phyloP scores from a whole-genome alignment of 108 stramenopile genomes.

The Licmophora abbreviata region DNA sequence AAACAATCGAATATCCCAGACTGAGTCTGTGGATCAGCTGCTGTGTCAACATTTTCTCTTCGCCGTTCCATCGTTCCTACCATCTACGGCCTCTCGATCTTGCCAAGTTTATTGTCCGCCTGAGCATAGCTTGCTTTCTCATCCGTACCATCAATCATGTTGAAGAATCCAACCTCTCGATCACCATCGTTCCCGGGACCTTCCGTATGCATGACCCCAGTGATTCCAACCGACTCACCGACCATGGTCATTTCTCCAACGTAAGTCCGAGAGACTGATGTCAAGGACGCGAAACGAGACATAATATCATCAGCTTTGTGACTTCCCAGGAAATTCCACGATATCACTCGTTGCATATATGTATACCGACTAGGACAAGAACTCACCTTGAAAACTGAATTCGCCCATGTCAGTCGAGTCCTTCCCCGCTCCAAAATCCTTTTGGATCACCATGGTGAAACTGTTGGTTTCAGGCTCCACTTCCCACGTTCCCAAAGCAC shows the following conservation, averaged over 20 bases:
- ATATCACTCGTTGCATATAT: no score
- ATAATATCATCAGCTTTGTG: no score
- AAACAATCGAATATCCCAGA: no score
- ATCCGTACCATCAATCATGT: conserved; percentile 64
- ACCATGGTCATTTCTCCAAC: conserved; percentile 49
- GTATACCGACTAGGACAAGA: no score
- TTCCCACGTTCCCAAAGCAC: conserved; percentile 41
- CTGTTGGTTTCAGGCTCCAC: conserved; percentile 13
- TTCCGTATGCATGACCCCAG: conserved; percentile 30
- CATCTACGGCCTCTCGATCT: no score
- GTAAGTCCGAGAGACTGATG: conserved; percentile 44
- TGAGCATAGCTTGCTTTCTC: no score
- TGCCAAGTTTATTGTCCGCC: no score
- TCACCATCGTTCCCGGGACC: conserved; percentile 26
- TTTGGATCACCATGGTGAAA: conserved; percentile 25
- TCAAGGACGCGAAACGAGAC: no score
- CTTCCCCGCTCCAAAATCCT: conserved; percentile 28
- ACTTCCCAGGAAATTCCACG: no score
- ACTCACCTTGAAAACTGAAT: conserved; percentile 41
- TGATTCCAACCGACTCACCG: conserved; percentile 35
- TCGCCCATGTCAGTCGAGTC: conserved; percentile 49
- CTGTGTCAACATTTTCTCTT: no score
- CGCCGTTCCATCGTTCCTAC: no score
- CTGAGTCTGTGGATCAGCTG: no score
- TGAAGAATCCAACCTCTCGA: conserved; percentile 58